Evolutionary conservation across 306 rosid species (phyloP), one percentile per base, ranked within the genome.

Genomic region (Vigna radiata): DNA sequence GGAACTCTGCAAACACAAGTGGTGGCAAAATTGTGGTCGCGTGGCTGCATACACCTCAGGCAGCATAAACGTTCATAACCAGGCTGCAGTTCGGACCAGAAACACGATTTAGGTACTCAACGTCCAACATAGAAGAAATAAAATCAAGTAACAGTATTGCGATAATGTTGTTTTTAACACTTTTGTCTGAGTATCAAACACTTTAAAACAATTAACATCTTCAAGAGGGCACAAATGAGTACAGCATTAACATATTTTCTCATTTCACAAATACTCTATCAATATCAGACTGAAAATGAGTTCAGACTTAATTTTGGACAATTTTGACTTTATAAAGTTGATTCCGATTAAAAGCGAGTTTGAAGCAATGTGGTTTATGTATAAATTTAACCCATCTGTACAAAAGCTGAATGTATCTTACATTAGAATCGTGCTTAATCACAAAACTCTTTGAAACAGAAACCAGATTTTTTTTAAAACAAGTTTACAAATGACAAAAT

Each of bases 1-100:
- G 98, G 98, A 23, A 94, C 98, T 53, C 98, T 92, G 69, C 97
- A 94, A 61, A 91, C 94, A 1, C 96, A 94, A 4, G 98, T 91
- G 14, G 97, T 94, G 9, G 91, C 92, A 81, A 91, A 94, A 83
- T 94, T 94, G 83, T 91, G 97, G 81, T 94, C 91, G 18, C 98
- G 89, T 5, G 97, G 94, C 83, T 91, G 97, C 43, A 94, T 94
- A 90, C 98, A 94, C 70, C 94, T 83, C 70, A 94, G 70, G 86
- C 98, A 94, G 70, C 97, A 94, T 11, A 94, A 83, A 36, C 91
- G 94, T 60, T 94, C 98, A 73, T 94, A 94, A 23, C 98, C 97
- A 69, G 96, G 94, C 97, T 88, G 88, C 87, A 89, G 47, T 52
- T 64, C 33, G 37, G 25, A 72, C 68, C 50, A 74, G 16, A 70